Conservation (phyloP, 768 basidiomycete genomes). For the Kwoniella shandongensis region DNA sequence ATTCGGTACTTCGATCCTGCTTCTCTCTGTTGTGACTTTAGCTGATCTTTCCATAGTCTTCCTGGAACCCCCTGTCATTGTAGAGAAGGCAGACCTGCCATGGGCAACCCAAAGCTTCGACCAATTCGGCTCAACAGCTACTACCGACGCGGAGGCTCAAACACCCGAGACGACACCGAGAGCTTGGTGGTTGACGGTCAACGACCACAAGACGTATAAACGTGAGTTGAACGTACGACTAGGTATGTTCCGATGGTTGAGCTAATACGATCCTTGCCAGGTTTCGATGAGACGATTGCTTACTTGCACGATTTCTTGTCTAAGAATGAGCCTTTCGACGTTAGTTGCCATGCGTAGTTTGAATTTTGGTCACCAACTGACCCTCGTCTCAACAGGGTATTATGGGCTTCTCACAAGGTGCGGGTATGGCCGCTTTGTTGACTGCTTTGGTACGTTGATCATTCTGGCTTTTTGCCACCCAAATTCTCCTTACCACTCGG, state of each 20-base stretch:
- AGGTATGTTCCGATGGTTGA: background rate
- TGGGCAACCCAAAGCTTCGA: constrained; percentile 41
- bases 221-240: constrained; percentile 23
- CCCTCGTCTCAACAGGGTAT: constrained; percentile 32
- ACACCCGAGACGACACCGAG: constrained; percentile 51
- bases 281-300: constrained; percentile 45
- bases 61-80: constrained; percentile 50
- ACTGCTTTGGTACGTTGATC: constrained; percentile 39
- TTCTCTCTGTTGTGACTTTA: background rate
- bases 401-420: constrained; percentile 53
- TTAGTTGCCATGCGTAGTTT: no score
- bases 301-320: constrained; percentile 47
- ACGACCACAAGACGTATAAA: constrained; percentile 40
- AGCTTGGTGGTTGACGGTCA: constrained; percentile 47
- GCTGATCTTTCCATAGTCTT: constrained; percentile 31
- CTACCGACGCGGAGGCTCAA: constrained; percentile 41
- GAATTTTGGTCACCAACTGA: no score
- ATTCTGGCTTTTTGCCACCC: background rate
- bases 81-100: constrained; percentile 49
- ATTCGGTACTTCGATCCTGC: constrained; percentile 32
- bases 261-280: constrained; percentile 11
- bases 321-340: constrained; percentile 48
- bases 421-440: constrained; percentile 50
- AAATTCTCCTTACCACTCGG: background rate
- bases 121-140: constrained; percentile 46